A percentile compares a stretch with the other conserved stretches of the same genome.
Evolutionary conservation across 1,284 basidiomycete genomes (phyloP).

Genomic region (Termitomyces sp.): DNA sequence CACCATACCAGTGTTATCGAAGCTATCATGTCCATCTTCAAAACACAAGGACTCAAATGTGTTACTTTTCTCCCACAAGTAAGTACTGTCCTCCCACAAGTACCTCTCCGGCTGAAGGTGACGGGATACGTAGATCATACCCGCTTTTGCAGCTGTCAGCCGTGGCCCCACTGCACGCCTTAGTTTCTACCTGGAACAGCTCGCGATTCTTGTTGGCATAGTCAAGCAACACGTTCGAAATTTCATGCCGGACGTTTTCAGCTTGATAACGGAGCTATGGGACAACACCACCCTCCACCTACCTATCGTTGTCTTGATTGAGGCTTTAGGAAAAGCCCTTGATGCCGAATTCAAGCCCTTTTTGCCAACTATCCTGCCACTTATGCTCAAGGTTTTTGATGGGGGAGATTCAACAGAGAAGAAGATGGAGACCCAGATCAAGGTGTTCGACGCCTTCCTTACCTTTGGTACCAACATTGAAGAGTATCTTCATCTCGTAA

Average conservation of each 20-base stretch:
- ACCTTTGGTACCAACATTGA: conserved; percentile 97
- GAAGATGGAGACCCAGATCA: conserved; percentile 75
- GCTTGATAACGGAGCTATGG: conserved; percentile 86
- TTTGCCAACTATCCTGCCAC: conserved; percentile 87
- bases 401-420: conserved; percentile 74
- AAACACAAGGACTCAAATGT: conserved; percentile 95
- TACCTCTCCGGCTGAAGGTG: conserved; percentile 26
- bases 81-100: conserved; percentile 73
- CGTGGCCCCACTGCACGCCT: conserved; percentile 76
- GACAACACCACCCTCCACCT: conserved; percentile 83
- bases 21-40: conserved; percentile 99
- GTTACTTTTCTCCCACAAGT: conserved; percentile 95
- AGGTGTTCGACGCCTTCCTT: conserved; percentile 90
- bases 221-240: conserved; percentile 98
- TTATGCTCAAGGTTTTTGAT: conserved; percentile 89
- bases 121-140: conserved; percentile 71
- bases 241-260: conserved; percentile 81
- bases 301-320: conserved; percentile 90
- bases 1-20: conserved; percentile 95
- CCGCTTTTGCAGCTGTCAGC: conserved; percentile 90
- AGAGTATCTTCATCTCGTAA: conserved; percentile 95
- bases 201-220: conserved; percentile 93
- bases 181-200: conserved; percentile 94
- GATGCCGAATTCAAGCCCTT: conserved; percentile 99
- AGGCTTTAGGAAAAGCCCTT: conserved; percentile 91